phyloP scores from a whole-genome alignment of 441 rosid genomes.

The Adansonia grandidieri region DNA sequence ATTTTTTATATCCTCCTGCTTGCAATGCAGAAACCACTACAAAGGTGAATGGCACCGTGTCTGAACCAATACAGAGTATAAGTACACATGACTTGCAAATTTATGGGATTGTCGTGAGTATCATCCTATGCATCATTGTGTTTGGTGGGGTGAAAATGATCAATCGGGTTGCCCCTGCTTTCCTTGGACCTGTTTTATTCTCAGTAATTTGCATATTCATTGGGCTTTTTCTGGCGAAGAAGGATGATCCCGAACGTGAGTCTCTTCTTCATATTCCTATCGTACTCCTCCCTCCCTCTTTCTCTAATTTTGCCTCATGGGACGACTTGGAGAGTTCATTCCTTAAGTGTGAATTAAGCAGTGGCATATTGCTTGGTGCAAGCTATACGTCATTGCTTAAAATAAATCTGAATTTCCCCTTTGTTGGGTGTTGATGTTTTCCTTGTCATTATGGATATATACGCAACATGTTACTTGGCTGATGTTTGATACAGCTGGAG shows the following conservation, averaged over 20 bases:
- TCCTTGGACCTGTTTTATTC: slow-evolving; percentile 87
- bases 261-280: slow-evolving; percentile 19
- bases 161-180: slow-evolving; percentile 99
- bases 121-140: slow-evolving; percentile 92
- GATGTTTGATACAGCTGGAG: slow-evolving; percentile 65
- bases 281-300: background rate
- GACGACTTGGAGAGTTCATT: slow-evolving; percentile 11
- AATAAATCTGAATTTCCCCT: background rate
- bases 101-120: slow-evolving; percentile 92
- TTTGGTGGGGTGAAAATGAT: slow-evolving; percentile 99
- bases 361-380: background rate
- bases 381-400: slow-evolving; percentile 3
- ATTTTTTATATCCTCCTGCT: slow-evolving; percentile 32
- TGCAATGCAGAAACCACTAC: slow-evolving; percentile 71
- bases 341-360: background rate
- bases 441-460: background rate
- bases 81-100: slow-evolving; percentile 93
- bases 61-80: slow-evolving; percentile 50
- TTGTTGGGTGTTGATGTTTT: background rate
- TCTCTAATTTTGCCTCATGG: background rate
- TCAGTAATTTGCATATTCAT: slow-evolving; percentile 89
- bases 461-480: slow-evolving; percentile 21
- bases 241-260: slow-evolving; percentile 80
- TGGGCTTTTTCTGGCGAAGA: slow-evolving; percentile 71
- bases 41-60: slow-evolving; percentile 44